These are phyloP conservation scores for Meyerozyma guilliermondii DNA, from an alignment of 1,139 yeast genomes.

Conservation along the genomic window DNA sequence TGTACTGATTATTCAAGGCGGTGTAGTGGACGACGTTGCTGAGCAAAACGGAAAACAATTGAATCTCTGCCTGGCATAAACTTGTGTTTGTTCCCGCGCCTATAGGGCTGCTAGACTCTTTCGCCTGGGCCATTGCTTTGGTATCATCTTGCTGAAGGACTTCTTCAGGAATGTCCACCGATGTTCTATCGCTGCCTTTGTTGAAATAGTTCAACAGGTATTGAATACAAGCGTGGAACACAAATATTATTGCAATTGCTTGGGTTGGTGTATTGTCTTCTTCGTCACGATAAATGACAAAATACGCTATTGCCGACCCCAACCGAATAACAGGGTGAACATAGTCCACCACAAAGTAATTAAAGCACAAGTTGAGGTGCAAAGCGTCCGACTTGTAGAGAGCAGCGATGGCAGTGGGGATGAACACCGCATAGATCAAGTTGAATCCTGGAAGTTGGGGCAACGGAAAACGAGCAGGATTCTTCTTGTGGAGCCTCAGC, in stretches of 20 bases:
- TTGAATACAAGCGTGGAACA: not conserved
- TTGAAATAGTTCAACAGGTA: constrained; percentile 25
- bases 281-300: constrained; percentile 1
- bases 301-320: constrained; percentile 26
- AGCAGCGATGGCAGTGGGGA: constrained; percentile 26
- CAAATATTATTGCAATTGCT: not conserved
- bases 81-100: constrained; percentile 12
- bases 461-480: constrained; percentile 9
- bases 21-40: constrained; percentile 19
- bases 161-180: constrained; percentile 14
- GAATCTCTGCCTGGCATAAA: constrained; percentile 33
- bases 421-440: constrained; percentile 27
- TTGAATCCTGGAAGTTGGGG: constrained; percentile 37
- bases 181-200: constrained; percentile 16
- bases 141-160: constrained; percentile 14
- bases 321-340: constrained; percentile 27
- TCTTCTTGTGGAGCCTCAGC: constrained; percentile 12
- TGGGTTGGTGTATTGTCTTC: not conserved
- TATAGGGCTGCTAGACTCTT: constrained; percentile 3
- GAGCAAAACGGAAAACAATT: constrained; percentile 24
- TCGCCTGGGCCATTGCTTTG: constrained; percentile 11
- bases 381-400: constrained; percentile 20
- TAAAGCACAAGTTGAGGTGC: constrained; percentile 30
- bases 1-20: constrained; percentile 3
- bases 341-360: constrained; percentile 31